Base-by-base conservation (phyloP, 495 filamentous ascomycete species). In the Daldinia concentrica region DNA sequence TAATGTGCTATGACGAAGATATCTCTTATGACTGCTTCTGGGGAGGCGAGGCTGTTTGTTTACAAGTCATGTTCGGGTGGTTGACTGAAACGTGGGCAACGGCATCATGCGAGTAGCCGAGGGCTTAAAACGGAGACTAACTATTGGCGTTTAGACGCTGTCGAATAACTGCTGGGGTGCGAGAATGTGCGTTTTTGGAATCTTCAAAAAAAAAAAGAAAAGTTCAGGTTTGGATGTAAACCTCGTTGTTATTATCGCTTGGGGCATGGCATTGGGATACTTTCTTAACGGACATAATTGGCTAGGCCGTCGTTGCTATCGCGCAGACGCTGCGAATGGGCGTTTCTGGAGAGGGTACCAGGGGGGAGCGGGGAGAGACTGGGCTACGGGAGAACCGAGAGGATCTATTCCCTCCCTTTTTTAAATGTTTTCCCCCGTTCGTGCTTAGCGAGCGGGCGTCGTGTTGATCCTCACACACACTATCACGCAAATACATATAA, bases 1-100 rank as follows among this genome's bases (percentile, higher is more conserved):
- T 70, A 70, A 74, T 74, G 71, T 66, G 71, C 58, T 63, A 70
- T 51, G 66, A 74, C 65, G 65, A 69, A 56, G 51, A 74, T 70
- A 59, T 69, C 62, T 54, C 30, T 58, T 64, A 69, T 52, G 71
- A 69, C 37, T 69, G 15, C 39, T 61, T 43, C 32, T 8, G 37
- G 43, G 8, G 27, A 11, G 39, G 51, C 52, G 54, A 56, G 43
- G 58, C 26, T 62, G 54, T 63, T 70, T 70, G 48, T 60, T 64
- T 56, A 24, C 24, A 29, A 45, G 50, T 45, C 58, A 58, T 17
- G 22, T 30, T 61, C 32, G 55, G 45, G 50, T 24, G 41, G 39
- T 41, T 66, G 58, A 41, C 15, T 65, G 41, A 66, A 45, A 64
- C 6, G 29, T 51, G 58, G 48, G 57, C 43, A 39, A 50, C 24